Percentiles rank a stretch among this genome's conserved stretches.
phyloP scores from a whole-genome alignment of 192 early-diverging fungal genomes.

The Diversispora epigaea region DNA sequence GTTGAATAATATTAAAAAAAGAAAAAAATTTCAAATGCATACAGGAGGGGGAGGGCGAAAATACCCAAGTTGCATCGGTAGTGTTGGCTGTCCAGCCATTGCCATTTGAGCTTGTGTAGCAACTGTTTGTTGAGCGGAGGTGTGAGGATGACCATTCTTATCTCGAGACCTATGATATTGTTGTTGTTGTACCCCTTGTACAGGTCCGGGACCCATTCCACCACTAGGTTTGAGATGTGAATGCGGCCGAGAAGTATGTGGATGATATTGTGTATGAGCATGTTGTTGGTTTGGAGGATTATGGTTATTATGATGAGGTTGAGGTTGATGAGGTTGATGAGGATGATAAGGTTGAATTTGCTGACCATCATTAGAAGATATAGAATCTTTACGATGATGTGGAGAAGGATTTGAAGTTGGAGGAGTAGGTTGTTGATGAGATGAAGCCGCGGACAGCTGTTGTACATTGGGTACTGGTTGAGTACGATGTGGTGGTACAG shows the following conservation, averaged over 20 bases:
- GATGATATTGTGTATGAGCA: neutral
- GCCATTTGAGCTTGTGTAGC: neutral
- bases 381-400: slow-evolving; percentile 30
- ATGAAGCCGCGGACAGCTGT: slow-evolving; percentile 3
- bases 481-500: neutral
- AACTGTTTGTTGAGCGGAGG: neutral
- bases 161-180: slow-evolving; percentile 9
- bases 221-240: neutral
- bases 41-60: neutral
- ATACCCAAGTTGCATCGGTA: neutral
- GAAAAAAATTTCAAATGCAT: neutral
- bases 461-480: neutral
- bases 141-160: neutral
- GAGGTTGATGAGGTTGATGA: neutral
- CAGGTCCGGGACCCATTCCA: neutral
- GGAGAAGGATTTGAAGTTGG: neutral
- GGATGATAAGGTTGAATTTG: slow-evolving; percentile 13
- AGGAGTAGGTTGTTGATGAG: slow-evolving; percentile 15
- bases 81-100: neutral
- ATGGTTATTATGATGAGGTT: slow-evolving; percentile 17
- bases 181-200: neutral
- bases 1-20: neutral
- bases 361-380: slow-evolving; percentile 31
- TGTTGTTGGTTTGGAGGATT: neutral
- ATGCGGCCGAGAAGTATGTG: neutral